Evolutionary conservation across 2,329 filamentous ascomycete species (phyloP), one percentile per base, ranked within the genome.

Genomic region (Trichoderma sp.): DNA sequence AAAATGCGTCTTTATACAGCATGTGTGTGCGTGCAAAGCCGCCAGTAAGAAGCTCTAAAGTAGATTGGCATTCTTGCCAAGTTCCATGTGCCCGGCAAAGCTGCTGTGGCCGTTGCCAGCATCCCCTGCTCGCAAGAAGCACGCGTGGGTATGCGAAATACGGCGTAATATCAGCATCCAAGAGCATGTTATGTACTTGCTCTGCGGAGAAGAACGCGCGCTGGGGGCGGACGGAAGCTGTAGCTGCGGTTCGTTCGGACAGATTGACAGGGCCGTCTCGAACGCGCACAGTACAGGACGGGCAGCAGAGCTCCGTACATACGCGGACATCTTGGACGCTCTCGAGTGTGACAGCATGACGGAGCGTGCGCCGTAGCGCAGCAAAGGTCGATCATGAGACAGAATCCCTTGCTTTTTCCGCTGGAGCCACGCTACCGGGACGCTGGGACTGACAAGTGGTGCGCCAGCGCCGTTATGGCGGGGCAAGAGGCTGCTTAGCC

Each of bases 301-400:
- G 11, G 24, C 40, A n/a, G 55, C 11, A 21, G 16, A 47, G 55
- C 63, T 67, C 55, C 59, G 43, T 65, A 37, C 47, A 53, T 60
- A 62, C 68, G 58, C 63, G 55, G 60, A 67, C 68, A 56, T 31
- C 37, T 47, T 67, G 40, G 52, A 40, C 37, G 53, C 40, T 43
- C 33, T 67, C 55, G 63, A 43, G 63, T 52, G 63, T 67, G 63
- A 67, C 63, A 59, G 63, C 63, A 67, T 52, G 68, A 66, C 53
- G 58, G 68, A 63, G 58, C 47, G 67, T 62, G 58, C 61, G 60
- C 59, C 53, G 59, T 55, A 52, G 53, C 43, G 68, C 68, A 68
- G 62, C 55, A n/a, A 68, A 61, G 56, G 68, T 24, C 53, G 63
- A 70, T 70, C 68, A 70, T 70, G 68, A 67, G 68, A 70, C 68